Evolutionary conservation across 2,329 filamentous ascomycete genomes (phyloP).

Genomic region (Cercospora zeae-maydis): DNA sequence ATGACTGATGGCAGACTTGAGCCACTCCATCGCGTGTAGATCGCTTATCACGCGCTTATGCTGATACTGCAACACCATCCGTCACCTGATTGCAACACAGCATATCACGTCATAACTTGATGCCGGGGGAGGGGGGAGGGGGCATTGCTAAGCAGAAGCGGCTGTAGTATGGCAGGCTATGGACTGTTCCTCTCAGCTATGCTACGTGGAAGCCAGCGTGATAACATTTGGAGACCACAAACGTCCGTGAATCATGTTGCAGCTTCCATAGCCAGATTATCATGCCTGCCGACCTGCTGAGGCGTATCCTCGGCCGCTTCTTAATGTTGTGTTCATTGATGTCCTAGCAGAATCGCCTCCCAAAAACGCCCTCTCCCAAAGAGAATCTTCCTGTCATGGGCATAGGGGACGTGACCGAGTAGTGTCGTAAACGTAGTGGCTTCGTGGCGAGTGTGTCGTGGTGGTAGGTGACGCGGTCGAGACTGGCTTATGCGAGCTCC

Average conservation of each 20-base stretch:
- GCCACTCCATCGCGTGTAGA: not conserved
- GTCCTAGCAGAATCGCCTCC: constrained; percentile 16
- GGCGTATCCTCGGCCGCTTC: constrained; percentile 3
- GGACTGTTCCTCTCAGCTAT: constrained; percentile 1
- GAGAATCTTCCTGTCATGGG: constrained; percentile 22
- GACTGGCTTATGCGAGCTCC: constrained; percentile 39
- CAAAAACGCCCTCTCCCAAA: constrained; percentile 22
- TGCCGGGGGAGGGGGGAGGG: too few species aligned
- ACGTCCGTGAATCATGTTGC: not conserved
- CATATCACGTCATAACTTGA: not conserved
- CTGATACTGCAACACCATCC: not conserved
- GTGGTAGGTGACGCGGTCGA: constrained; percentile 3
- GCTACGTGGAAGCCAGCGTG: not conserved
- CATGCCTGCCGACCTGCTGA: not conserved
- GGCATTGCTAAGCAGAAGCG: constrained; percentile 5
- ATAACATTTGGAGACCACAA: not conserved
- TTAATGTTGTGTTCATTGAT: constrained; percentile 9
- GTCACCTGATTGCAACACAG: not conserved
- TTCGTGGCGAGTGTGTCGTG: constrained; percentile 8
- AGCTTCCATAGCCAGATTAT: not conserved
- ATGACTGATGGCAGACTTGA: not conserved
- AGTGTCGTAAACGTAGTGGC: constrained; percentile 15
- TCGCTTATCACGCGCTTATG: not conserved
- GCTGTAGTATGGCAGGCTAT: constrained; percentile 11
- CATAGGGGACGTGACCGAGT: constrained; percentile 13